Evolutionary conservation across 2,329 filamentous ascomycete species (phyloP), one percentile per base, ranked within the genome.

Genomic region (Cladorrhinum sp.): DNA sequence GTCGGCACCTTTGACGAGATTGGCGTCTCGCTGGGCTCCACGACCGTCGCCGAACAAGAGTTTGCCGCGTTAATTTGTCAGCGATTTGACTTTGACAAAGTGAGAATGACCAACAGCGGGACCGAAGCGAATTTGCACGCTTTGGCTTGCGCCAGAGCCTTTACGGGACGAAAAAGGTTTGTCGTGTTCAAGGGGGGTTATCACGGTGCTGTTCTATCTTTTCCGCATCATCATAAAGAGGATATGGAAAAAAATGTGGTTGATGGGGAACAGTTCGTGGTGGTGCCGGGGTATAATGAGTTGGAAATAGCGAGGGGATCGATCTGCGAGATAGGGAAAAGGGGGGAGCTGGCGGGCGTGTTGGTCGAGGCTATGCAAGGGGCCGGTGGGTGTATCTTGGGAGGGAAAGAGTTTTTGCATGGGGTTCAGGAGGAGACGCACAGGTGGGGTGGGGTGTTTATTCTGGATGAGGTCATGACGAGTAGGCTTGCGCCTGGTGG

Each of bases 381-480:
- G 0, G 78, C 81, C 2, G 86, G 81, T 0, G 87, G 87, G 0
- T 83, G 81, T 57, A 79, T 86, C 5, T 74, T 77, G 0, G 86
- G 76, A 0, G 76, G 73, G 0, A 56, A 53, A 1, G 78, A 78
- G 18, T 90, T 89, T 64, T 70, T 89, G 24, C 62, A 70, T 9
- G 76, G 76, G 1, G 72, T 88, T 3, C 80, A 81, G 50, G 70
- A 76, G 0, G 74, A 77, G 5, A 74, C 72, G 27, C 73, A 75
- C 56, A 70, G 79, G 67, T 72, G 76, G 0, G 81, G 81, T 1
- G 82, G 83, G 0, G 60, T 91, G 0, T 80, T 91, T 64, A 85
- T 91, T 36, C 75, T 89, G 13, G 88, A 91, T 69, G 88, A 91
- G 72, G 87, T 91, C 5, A 87, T 89, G 81, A 89, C 87, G 0